Conservation (phyloP, 1,284 basidiomycete genomes). For the Cystobasidium pallidum region DNA sequence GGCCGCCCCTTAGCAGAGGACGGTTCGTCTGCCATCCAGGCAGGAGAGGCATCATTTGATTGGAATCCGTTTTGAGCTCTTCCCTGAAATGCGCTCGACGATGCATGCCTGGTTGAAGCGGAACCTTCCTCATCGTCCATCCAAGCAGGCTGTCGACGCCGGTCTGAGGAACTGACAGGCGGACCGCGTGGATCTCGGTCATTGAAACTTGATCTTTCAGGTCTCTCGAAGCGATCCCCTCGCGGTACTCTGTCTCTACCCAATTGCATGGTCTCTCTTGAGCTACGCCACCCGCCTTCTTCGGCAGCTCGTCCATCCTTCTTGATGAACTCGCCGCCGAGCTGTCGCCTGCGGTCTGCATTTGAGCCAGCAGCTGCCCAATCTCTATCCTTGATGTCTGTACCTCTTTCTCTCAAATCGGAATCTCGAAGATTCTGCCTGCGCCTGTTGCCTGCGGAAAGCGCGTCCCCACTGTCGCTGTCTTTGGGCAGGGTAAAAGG, state of each 20-base stretch:
- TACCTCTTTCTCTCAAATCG: conserved; percentile 4
- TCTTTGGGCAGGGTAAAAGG: conserved; percentile 19
- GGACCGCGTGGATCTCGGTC: conserved; percentile 4
- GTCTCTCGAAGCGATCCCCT: conserved; percentile 6
- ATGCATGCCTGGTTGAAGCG: background rate
- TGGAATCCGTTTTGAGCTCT: conserved; percentile 2
- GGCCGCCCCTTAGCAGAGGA: background rate
- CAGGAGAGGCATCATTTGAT: conserved; percentile 8
- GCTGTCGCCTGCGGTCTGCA: conserved; percentile 26
- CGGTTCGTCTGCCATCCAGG: conserved; percentile 32
- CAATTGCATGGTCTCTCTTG: conserved; percentile 22
- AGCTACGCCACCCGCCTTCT: conserved; percentile 41
- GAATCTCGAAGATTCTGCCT: conserved; percentile 13
- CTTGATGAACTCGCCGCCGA: conserved; percentile 40
- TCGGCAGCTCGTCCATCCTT: conserved; percentile 42
- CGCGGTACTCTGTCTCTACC: conserved; percentile 14
- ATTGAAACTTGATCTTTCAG: background rate
- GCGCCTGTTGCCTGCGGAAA: conserved; percentile 3
- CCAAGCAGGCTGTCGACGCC: conserved; percentile 43
- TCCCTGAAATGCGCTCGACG: background rate
- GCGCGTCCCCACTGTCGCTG: conserved; percentile 18
- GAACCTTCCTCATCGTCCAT: conserved; percentile 38
- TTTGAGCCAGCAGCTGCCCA: conserved; percentile 23
- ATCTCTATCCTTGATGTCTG: conserved; percentile 12
- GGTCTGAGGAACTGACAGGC: conserved; percentile 21